Percentiles rank a stretch among this genome's conserved stretches.
Conservation (phyloP, 2,329 filamentous ascomycete genomes). For the Monilinia aucupariae region DNA sequence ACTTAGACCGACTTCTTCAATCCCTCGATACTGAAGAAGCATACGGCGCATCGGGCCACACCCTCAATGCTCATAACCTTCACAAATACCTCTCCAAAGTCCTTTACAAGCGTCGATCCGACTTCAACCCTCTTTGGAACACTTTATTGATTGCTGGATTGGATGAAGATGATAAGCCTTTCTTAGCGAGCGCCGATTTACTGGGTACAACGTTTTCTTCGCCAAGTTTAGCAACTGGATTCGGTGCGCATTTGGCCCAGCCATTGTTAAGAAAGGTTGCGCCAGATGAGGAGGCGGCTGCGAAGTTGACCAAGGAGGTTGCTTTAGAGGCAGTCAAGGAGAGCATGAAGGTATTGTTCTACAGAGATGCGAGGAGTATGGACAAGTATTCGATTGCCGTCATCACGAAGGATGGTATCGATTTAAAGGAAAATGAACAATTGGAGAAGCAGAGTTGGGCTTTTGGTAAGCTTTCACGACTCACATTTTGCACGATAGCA, state of each 20-base stretch:
- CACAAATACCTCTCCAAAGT: constrained; percentile 96
- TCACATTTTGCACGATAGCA: neutral
- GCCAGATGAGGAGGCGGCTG: constrained; percentile 74
- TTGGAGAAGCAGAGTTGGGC: constrained; percentile 96
- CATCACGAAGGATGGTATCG: constrained; percentile 82
- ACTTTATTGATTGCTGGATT: constrained; percentile 86
- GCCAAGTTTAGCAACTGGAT: constrained; percentile 87
- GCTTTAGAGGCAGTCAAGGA: constrained; percentile 79
- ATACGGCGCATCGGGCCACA: constrained; percentile 53
- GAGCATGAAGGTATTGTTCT: constrained; percentile 98
- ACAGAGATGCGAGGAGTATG: constrained; percentile 88
- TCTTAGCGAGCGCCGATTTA: constrained; percentile 86
- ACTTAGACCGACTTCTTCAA: constrained; percentile 84
- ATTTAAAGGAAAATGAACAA: constrained; percentile 77
- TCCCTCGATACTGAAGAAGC: constrained; percentile 84
- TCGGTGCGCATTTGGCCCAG: constrained; percentile 86
- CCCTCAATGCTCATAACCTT: constrained; percentile 84
- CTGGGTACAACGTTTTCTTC: constrained; percentile 87
- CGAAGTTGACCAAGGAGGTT: constrained; percentile 66
- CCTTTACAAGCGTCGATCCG: constrained; percentile 87
- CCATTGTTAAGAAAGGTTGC: constrained; percentile 81
- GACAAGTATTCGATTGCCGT: constrained; percentile 89
- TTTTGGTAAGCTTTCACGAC: constrained; percentile 46
- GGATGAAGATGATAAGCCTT: constrained; percentile 72
- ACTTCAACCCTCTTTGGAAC: constrained; percentile 98